phyloP scores from a whole-genome alignment of 345 rosid genomes.

The Salix koriyanagi region DNA sequence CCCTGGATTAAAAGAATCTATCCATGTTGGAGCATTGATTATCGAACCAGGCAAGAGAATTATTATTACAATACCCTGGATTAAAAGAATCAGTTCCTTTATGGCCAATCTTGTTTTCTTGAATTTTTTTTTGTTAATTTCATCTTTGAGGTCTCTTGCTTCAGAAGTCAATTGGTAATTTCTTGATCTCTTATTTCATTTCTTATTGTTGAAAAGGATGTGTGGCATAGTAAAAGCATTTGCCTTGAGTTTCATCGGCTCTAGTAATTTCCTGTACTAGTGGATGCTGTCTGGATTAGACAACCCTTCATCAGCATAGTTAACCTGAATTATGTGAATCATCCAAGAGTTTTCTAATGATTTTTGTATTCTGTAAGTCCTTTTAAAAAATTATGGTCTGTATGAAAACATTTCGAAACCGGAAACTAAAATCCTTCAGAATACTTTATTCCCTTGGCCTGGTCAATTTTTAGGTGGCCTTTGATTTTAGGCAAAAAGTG shows the following conservation, averaged over 20 bases:
- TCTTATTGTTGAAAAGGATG: not conserved
- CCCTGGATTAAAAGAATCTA: conserved; percentile 29
- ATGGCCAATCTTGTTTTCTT: not conserved
- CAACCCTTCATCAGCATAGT: too few relatives aligned
- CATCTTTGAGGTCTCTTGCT: conserved; percentile 1
- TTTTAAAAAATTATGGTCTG: not conserved
- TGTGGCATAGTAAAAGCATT: not conserved
- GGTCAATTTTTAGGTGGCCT: not conserved
- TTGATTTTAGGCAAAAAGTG: not conserved
- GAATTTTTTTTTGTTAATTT: not conserved
- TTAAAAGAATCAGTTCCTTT: too few relatives aligned
- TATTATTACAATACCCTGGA: not conserved
- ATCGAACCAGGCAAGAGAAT: conserved; percentile 80
- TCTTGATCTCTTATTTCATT: not conserved
- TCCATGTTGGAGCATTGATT: conserved; percentile 71
- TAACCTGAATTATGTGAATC: too few relatives aligned
- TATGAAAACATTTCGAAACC: not conserved
- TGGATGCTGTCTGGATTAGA: too few relatives aligned
- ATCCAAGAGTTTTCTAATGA: not conserved
- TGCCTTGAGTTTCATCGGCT: too few relatives aligned
- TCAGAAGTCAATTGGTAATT: not conserved
- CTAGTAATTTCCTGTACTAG: too few relatives aligned
- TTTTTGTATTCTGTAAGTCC: not conserved
- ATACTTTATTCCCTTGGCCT: not conserved
- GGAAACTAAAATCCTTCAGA: not conserved